Percentiles rank a stretch among this genome's conserved stretches.
Evolutionary conservation across 2,329 filamentous ascomycete genomes (phyloP).

Genomic region (Exophiala aquamarina): DNA sequence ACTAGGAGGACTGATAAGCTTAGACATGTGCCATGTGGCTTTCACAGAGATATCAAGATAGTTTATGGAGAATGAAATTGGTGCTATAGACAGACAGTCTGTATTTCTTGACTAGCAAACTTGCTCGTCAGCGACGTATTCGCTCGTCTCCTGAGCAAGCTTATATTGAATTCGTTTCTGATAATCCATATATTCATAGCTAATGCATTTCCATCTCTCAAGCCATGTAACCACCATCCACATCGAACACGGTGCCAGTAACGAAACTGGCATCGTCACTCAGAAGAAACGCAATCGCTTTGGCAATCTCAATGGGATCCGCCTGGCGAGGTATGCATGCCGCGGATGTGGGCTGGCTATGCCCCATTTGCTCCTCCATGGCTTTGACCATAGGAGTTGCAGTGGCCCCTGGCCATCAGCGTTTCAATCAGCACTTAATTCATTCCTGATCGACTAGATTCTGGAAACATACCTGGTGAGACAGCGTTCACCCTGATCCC

Average conservation of each 20-base stretch:
- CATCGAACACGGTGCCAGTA: conserved; percentile 44
- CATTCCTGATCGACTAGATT: neutral
- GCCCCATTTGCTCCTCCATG: neutral
- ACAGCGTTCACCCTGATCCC: conserved; percentile 36
- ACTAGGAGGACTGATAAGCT: neutral
- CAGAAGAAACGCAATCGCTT: conserved; percentile 47
- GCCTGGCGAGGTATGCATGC: conserved; percentile 27
- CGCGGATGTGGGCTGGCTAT: neutral
- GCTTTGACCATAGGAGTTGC: conserved; percentile 89
- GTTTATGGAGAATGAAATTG: too few species aligned
- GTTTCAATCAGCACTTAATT: neutral
- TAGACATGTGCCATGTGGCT: conserved; percentile 1
- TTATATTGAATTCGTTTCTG: too few species aligned
- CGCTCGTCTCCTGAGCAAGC: too few species aligned
- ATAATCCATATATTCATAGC: too few species aligned
- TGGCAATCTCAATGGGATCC: conserved; percentile 38
- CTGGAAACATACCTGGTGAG: conserved; percentile 32
- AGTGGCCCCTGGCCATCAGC: conserved; percentile 47
- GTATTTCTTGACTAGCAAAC: too few species aligned
- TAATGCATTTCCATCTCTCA: too few species aligned
- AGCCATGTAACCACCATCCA: conserved; percentile 54
- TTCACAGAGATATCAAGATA: neutral
- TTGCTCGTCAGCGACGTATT: too few species aligned
- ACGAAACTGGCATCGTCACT: conserved; percentile 47
- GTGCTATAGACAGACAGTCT: too few species aligned